Base-by-base conservation (phyloP, 176 grass and related monocot species). In the Puya raimondii region DNA sequence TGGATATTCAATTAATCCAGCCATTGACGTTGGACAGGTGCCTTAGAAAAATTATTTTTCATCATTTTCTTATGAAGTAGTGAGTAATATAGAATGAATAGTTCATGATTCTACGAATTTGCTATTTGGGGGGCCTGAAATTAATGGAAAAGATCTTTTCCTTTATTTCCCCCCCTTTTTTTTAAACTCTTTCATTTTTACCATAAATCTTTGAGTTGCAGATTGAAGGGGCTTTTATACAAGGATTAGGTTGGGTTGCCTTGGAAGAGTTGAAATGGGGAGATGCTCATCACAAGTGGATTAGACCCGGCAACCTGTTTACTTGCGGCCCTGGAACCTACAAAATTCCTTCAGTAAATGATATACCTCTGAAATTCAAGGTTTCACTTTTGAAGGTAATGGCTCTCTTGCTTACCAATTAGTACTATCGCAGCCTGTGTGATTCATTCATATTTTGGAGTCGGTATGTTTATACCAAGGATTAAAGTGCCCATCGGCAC, bases 181-280 rank as follows among this genome's bases (percentile, higher is more conserved):
- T n/a, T 48, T 58, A 48, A 12, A 11, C 69, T 2, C 25, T 16
- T 70, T 69, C 20, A 26, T 51, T 83, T 61, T 25, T 49, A 11
- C 14, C 49, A 66, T 76, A 42, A 42, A 42, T 42, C 33, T 42
- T 42, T 42, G 33, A 42, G 33, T 77, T 80, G 49, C 80, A 97
- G 93, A 97, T 97, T 70, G 93, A 97, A 82, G 93, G 93, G 72
- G 93, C 86, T 76, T 97, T 97, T 70, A 70, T 97, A 33, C 93
- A 97, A 88, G 93, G 93, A 53, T 76, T 97, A 83, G 93, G 93
- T 56, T 97, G 93, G 93, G 74, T 78, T 72, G 93, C 86, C 66
- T 66, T 97, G 58, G 93, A 97, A 76, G 93, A 97, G 77, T 77
- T 97, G 47, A 97, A 97, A 87, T 97, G 93, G 93, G 93, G 93